Percentiles rank a stretch among this genome's conserved stretches.
Evolutionary conservation across 176 grass and related monocot species (phyloP).

Genomic region (Alopecurus myosuroides): DNA sequence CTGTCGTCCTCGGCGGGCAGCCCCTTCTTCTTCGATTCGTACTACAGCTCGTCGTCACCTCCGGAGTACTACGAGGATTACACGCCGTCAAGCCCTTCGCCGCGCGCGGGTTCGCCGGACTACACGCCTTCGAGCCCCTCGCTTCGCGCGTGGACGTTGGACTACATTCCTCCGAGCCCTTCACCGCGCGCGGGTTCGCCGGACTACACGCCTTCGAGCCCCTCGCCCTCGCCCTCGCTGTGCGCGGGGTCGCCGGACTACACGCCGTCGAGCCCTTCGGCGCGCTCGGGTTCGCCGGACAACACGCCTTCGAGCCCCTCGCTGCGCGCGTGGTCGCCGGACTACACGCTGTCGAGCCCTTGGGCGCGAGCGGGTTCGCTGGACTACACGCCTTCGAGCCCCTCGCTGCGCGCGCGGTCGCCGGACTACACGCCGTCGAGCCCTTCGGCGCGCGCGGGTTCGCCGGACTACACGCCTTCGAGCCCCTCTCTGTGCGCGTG

Average conservation of each 20-base stretch:
- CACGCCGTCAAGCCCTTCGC: background rate
- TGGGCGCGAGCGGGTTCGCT: background rate
- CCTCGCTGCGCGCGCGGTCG: background rate
- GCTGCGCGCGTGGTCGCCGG: background rate
- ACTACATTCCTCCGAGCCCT: background rate
- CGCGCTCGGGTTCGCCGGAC: background rate
- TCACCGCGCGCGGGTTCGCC: background rate
- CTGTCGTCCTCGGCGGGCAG: background rate
- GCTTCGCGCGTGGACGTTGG: background rate
- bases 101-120: too few relatives aligned
- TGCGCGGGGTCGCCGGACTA: background rate
- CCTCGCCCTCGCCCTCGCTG: too few relatives aligned
- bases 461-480: background rate
- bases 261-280: background rate
- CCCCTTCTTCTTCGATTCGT: background rate
- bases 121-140: background rate
- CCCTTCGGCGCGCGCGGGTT: background rate
- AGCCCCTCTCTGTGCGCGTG: accelerated
- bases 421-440: background rate
- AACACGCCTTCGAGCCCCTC: background rate
- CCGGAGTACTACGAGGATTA: background rate
- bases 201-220: background rate
- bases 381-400: too few relatives aligned
- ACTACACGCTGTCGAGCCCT: background rate
- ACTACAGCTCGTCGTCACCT: background rate